Percentiles rank a stretch among this genome's conserved stretches.
Evolutionary conservation across 345 rosid genomes (phyloP).

Genomic region (Hibiscus mutabilis): DNA sequence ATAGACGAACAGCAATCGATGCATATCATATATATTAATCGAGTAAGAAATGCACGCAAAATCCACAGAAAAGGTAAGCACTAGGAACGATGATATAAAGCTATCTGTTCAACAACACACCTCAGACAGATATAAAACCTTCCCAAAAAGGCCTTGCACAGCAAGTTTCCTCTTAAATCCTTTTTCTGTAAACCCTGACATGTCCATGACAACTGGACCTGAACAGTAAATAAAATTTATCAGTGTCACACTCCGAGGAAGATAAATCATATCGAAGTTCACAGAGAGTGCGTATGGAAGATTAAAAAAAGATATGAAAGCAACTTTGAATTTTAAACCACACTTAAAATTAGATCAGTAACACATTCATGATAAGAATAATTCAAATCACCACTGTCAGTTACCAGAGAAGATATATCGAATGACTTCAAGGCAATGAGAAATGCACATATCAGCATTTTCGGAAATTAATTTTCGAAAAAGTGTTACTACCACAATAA

Average conservation of each 20-base stretch:
- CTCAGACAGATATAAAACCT: slow-evolving; percentile 85
- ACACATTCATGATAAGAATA: not conserved
- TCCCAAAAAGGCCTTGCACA: slow-evolving; percentile 80
- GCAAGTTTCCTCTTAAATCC: slow-evolving; percentile 96
- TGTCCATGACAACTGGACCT: slow-evolving; percentile 89
- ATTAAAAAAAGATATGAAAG: not conserved
- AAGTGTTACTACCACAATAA: not conserved
- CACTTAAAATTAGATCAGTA: not conserved
- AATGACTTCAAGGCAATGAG: not conserved
- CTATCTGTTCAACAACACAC: slow-evolving; percentile 26
- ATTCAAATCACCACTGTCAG: not conserved
- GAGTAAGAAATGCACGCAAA: not conserved
- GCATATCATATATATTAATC: not conserved
- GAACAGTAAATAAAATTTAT: not conserved
- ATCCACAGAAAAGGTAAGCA: not conserved
- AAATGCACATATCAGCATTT: not conserved
- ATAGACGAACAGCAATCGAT: not conserved
- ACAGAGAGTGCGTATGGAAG: not conserved
- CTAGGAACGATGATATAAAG: not conserved
- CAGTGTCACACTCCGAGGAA: not conserved
- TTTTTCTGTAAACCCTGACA: slow-evolving; percentile 73
- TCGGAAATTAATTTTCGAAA: not conserved
- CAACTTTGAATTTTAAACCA: not conserved
- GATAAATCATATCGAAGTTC: slow-evolving; percentile 1
- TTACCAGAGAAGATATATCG: not conserved